Conservation (phyloP, 345 rosid genomes). For the Syzygium jambos region DNA sequence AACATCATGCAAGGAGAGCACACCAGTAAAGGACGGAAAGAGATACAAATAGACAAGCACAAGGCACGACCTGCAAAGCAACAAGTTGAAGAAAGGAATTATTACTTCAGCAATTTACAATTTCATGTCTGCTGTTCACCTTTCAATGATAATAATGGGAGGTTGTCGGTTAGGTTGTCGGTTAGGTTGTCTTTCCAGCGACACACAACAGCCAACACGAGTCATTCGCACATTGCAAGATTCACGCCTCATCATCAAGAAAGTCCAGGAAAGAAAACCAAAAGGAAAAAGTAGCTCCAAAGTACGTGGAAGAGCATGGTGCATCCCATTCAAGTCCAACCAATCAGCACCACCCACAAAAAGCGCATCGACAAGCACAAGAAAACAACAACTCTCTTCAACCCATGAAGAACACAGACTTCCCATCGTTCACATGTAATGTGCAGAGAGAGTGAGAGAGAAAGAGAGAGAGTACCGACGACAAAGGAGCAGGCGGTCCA, state of each 20-base stretch:
- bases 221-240: neutral
- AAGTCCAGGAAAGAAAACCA: neutral
- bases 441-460: too few relatives aligned
- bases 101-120: neutral
- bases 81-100: neutral
- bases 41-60: neutral
- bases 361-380: neutral
- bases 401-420: neutral
- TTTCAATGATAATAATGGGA: neutral
- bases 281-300: neutral
- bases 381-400: neutral
- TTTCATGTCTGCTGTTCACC: neutral
- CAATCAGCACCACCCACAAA: too few relatives aligned
- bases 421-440: too few relatives aligned
- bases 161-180: neutral
- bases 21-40: neutral
- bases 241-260: neutral
- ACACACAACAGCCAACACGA: neutral
- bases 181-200: neutral
- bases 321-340: neutral
- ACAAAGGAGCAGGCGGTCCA: slow-evolving; percentile 73
- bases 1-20: neutral
- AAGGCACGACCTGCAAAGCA: neutral
- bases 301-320: neutral
- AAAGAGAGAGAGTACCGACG: neutral